Conservation (phyloP, 176 grass and related monocot species). For the Guadua angustifolia region DNA sequence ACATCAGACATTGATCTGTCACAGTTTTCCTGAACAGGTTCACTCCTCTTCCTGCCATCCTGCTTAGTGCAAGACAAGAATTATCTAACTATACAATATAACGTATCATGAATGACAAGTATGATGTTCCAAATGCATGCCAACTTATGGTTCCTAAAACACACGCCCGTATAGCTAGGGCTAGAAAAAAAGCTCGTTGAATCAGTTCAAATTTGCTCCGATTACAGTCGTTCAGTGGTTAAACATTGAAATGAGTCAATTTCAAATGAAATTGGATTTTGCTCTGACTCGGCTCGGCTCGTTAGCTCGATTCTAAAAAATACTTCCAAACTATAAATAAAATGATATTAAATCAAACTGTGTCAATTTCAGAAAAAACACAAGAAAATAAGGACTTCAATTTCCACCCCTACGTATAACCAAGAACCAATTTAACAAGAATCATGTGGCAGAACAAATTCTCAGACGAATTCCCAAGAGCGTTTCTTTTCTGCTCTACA, state of each 20-base stretch:
- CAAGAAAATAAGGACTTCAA: too few relatives aligned
- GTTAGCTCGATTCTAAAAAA: too few relatives aligned
- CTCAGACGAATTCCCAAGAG: background rate
- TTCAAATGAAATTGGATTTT: too few relatives aligned
- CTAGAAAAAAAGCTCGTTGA: too few relatives aligned
- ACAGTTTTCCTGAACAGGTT: slow-evolving; percentile 8
- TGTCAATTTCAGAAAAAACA: too few relatives aligned
- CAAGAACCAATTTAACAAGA: background rate
- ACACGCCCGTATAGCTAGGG: background rate
- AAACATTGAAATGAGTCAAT: too few relatives aligned
- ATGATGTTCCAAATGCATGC: background rate
- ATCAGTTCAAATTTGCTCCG: too few relatives aligned
- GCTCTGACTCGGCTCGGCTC: too few relatives aligned
- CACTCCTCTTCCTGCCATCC: slow-evolving; percentile 38
- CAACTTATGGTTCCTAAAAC: background rate
- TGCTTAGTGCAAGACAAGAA: slow-evolving; percentile 37
- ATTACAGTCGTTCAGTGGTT: too few relatives aligned
- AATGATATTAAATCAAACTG: too few relatives aligned
- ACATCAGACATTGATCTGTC: slow-evolving; percentile 61
- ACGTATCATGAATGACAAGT: background rate
- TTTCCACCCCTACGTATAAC: too few relatives aligned
- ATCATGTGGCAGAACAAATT: background rate
- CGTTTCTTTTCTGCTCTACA: background rate
- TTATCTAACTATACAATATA: slow-evolving; percentile 9
- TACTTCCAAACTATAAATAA: too few relatives aligned